Evolutionary conservation across 2,329 filamentous ascomycete species (phyloP), one percentile per base, ranked within the genome.

Genomic region (Parascedosporium putredinis): DNA sequence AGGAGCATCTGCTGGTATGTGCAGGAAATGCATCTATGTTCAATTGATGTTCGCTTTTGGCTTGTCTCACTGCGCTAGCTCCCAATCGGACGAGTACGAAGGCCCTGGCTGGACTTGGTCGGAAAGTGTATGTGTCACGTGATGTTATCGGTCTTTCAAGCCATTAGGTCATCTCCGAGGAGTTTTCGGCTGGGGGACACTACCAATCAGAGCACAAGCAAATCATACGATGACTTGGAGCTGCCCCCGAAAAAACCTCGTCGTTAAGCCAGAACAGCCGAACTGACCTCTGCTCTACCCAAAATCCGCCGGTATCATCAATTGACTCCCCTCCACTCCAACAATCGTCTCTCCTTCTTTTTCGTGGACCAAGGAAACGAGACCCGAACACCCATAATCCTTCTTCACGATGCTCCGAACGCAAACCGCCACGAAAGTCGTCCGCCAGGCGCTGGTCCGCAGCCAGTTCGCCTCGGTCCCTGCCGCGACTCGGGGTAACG

Each of bases 401-500:
- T 46, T 40, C 44, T 43, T 53, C 61, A 70, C 61, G 57, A 79
- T 78, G 76, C 69, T 78, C 67, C 75, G 76, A 67, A 72, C 73
- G 60, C 66, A 70, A 57, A 40, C 48, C 24, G 69, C 72, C 58
- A 69, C 74, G 57, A 71, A 70, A 58, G 64, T 75, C 63, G 68
- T 78, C 68, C 75, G 75, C 67, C 67, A 69, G 65, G 61, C 63
- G 62, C 60, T 67, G 61, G 67, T 64, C 64, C 66, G 66, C 66
- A 67, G 65, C 67, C 67, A 69, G 57, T 62, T 62, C 61, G 60
- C 61, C 56, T 60, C 61, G 60, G 62, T 66, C 57, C 67, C 72
- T 62, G 66, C 72, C 60, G 68, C 69, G 61, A 66, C 70, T 55
- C 70, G 71, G 58, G 73, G 73, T 64, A 73, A 79, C 62, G 81